Base-by-base conservation (phyloP, 345 rosid species). In the Moricandia arvensis region DNA sequence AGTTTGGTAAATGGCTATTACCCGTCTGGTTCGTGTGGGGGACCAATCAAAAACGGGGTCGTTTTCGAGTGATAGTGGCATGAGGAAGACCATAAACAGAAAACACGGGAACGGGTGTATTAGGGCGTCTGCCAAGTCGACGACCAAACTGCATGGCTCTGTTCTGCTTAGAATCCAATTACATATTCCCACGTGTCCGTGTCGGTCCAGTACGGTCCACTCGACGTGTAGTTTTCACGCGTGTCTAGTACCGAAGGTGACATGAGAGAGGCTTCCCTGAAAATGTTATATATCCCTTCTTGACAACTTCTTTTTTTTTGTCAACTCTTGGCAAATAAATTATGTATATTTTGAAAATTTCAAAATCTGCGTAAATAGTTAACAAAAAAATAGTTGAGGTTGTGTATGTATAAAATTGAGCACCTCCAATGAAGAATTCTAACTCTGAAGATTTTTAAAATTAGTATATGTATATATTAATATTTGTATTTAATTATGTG, bases 111-210 rank as follows among this genome's bases (percentile, higher is more conserved):
- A 72, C 63, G 81, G 72, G 24, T 67, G 64, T 68, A 70, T 72
- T 41, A 37, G 69, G 37, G 49, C 58, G 69, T 73, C 51, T 29
- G 65, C 70, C 21, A 27, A 60, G 74, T 79, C 74, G 74, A 41
- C 59, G 78, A 68, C 75, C 78, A 63, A 38, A 67, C 74, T 82
- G 84, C 86, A 84, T 84, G 86, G 71, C 80, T 59, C 55, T 68
- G 74, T 72, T 47, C 68, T 15, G 7, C 24, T 26, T 6, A 0
- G 1, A 0, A 3, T 37, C 83, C 71, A 80, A 51, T 84, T 62
- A 51, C 0, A 0, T 2, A 0, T 2, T 0, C 34, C 62, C 89
- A 81, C 83, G 85, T 80, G 73, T 45, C 38, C 13, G 0, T 53
- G 68, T 74, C 79, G 83, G 83, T 66, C 81, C 76, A 30, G 69